Evolutionary conservation across 495 filamentous ascomycete genomes (phyloP).

Genomic region (Penicillium maclennaniae): DNA sequence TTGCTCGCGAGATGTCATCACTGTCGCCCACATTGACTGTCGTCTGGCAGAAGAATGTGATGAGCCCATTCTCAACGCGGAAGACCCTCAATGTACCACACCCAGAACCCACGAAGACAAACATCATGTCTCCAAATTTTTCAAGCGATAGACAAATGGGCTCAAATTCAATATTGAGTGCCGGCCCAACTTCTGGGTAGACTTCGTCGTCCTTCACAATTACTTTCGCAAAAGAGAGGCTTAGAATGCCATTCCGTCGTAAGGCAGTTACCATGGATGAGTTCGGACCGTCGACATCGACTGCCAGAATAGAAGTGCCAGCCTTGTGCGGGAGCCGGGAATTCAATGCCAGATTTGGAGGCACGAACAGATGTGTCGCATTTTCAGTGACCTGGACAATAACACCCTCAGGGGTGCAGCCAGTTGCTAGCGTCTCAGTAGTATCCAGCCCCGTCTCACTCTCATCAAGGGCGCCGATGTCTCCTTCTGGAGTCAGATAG

Average conservation of each 20-base stretch:
- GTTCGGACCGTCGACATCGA: slow-evolving; percentile 26
- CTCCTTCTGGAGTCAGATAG: slow-evolving; percentile 30
- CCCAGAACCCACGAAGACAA: slow-evolving; percentile 37
- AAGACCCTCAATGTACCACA: slow-evolving; percentile 35
- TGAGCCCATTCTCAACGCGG: slow-evolving; percentile 14
- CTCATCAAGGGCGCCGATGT: slow-evolving; percentile 40
- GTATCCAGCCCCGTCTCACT: slow-evolving; percentile 45
- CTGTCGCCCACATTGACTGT: slow-evolving; percentile 9
- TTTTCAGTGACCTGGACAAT: slow-evolving; percentile 57
- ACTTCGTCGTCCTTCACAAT: slow-evolving; percentile 4
- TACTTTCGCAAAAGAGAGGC: slow-evolving; percentile 23
- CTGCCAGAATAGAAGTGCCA: slow-evolving; percentile 22
- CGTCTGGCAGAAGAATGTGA: slow-evolving; percentile 20
- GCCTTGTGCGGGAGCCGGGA: slow-evolving; percentile 15
- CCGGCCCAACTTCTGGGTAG: slow-evolving; percentile 14
- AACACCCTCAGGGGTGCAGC: slow-evolving; percentile 31
- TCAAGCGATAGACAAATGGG: slow-evolving; percentile 38
- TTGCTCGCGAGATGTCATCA: slow-evolving; percentile 34
- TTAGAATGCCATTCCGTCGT: slow-evolving; percentile 19
- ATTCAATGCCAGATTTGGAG: slow-evolving; percentile 15
- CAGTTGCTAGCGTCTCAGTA: slow-evolving; percentile 55
- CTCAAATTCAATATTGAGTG: slow-evolving; percentile 25
- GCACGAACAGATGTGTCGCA: slow-evolving; percentile 38
- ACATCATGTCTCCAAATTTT: slow-evolving; percentile 17
- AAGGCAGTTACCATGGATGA: slow-evolving; percentile 28